Base-by-base conservation (phyloP, 192 early-diverging fungal species). In the Podila verticillata region DNA sequence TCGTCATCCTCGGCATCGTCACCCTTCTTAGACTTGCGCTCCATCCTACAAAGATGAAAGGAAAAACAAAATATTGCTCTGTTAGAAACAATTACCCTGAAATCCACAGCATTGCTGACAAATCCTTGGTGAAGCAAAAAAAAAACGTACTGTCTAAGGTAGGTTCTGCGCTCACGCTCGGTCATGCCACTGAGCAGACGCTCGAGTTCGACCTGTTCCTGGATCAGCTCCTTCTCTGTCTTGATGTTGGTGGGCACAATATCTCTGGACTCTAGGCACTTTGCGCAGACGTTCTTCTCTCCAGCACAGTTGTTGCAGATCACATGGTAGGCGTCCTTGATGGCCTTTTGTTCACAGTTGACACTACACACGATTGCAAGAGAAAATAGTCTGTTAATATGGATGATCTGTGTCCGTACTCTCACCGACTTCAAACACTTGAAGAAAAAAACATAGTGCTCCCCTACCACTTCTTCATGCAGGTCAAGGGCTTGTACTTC, bases 401-500 rank as follows among this genome's bases (percentile, higher is more conserved):
- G 32, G 3, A 34, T 34, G 32, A 5, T 6, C 2, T 6, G 32
- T 34, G 32, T 6, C 10, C 36, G 12, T 39, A 39, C 8, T 39
- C 9, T 39, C 2, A 12, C 36, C n/a, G n/a, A n/a, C n/a, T n/a
- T 39, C 36, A 0, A 39, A 2, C 10, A 39, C 0, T 10, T 39
- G 36, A 39, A 39, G 8, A 39, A 2, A 39, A 39, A 8, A 8
- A 39, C 34, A 35, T 8, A 3, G 34, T 10, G 36, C 36, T 9
- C 12, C 48, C 22, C 19, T 82, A 93, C 93, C 94, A 99, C 72
- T 93, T 95, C 83, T 96, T 96, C 63, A 93, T 89, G 28, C 87
- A 87, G 26, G 96, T 96, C 74, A 99, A 89, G 39, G 96, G 95
- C 88, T 98, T 99, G 87, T 99, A 99, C 84, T 98, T 96, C 80